These are phyloP conservation scores for Pugionium dolabratum DNA, from an alignment of 345 rosid species.

Conservation along the genomic window DNA sequence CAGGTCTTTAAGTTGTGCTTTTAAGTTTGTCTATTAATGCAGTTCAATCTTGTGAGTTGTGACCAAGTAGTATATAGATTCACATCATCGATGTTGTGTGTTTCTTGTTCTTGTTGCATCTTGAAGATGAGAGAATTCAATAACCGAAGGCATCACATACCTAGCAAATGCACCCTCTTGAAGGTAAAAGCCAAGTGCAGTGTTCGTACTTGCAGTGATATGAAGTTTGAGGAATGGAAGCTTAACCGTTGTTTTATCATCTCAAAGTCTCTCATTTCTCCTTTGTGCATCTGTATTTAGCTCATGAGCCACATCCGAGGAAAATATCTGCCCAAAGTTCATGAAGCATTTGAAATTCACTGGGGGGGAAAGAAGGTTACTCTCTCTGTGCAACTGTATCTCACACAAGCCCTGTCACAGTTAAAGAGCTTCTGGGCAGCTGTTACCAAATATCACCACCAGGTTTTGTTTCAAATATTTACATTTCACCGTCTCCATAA, in stretches of 20 bases:
- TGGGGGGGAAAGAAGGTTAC: constrained; percentile 35
- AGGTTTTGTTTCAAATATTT: constrained; percentile 52
- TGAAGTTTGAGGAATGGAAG: constrained; percentile 3
- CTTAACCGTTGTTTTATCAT: constrained; percentile 4
- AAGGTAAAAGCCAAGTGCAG: constrained; percentile 30
- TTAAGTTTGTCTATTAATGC: neutral
- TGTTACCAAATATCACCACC: constrained; percentile 62
- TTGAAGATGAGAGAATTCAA: constrained; percentile 38
- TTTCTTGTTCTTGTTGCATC: constrained; percentile 11
- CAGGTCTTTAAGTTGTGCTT: constrained; percentile 25
- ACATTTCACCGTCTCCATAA: neutral
- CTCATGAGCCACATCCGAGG: constrained; percentile 42
- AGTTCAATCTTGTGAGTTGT: neutral
- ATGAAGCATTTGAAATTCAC: constrained; percentile 29
- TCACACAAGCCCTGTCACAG: constrained; percentile 44
- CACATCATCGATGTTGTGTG: neutral
- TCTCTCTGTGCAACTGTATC: constrained; percentile 34
- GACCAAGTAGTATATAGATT: constrained; percentile 7
- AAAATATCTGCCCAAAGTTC: constrained; percentile 43
- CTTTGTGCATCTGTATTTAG: constrained; percentile 36
- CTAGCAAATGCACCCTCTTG: constrained; percentile 31
- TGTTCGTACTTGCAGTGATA: neutral
- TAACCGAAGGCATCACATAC: constrained; percentile 31
- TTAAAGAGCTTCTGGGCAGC: constrained; percentile 46
- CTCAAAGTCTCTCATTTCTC: constrained; percentile 17